These are phyloP conservation scores for Trichoderma koningiopsis DNA, from an alignment of 2,329 filamentous ascomycete genomes.

Conservation along the genomic window DNA sequence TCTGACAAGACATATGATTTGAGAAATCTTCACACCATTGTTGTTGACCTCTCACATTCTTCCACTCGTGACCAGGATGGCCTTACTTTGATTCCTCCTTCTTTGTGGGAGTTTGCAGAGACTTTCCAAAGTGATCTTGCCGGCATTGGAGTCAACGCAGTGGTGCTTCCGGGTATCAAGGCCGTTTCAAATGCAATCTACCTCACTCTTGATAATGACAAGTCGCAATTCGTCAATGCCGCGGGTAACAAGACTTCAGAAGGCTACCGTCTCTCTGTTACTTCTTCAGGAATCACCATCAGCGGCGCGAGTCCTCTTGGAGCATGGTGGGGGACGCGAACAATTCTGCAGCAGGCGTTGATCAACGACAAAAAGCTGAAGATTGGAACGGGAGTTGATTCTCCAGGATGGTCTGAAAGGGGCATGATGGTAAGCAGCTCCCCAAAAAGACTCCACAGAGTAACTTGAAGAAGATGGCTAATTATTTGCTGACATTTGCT, in stretches of 20 bases:
- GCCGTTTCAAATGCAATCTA: constrained; percentile 42
- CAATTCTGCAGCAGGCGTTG: constrained; percentile 54
- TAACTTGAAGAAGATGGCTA: neutral
- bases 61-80: constrained; percentile 22
- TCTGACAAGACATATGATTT: constrained; percentile 19
- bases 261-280: constrained; percentile 51
- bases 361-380: constrained; percentile 35
- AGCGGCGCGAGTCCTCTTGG: constrained; percentile 57
- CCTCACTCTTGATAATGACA: constrained; percentile 46
- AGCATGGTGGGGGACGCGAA: constrained; percentile 61
- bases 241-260: constrained; percentile 52
- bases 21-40: constrained; percentile 16
- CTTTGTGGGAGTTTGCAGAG: constrained; percentile 24
- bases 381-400: constrained; percentile 16
- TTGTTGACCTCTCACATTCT: constrained; percentile 16
- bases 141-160: constrained; percentile 23
- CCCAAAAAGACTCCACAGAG: too few species aligned
- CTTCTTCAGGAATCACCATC: constrained; percentile 47
- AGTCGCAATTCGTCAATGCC: constrained; percentile 45
- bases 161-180: neutral
- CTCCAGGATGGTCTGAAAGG: constrained; percentile 25
- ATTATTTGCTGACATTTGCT: neutral
- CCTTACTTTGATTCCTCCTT: constrained; percentile 25
- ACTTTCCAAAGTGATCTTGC: constrained; percentile 23
- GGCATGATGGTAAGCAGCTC: constrained; percentile 24